Conservation (phyloP, 2,329 filamentous ascomycete genomes). For the Cryphonectria carpinicola region DNA sequence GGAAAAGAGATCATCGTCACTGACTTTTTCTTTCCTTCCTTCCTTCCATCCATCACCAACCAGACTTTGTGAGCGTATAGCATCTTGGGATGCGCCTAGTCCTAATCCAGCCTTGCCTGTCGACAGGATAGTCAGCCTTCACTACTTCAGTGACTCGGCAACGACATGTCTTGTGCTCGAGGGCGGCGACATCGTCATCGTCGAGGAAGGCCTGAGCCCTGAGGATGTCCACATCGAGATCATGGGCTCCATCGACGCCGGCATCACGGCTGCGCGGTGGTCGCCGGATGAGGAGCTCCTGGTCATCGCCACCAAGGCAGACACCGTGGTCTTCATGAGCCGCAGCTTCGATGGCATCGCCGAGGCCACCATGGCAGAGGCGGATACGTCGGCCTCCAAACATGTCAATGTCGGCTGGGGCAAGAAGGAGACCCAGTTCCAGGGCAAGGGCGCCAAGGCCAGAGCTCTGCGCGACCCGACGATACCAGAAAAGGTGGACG, state of each 20-base stretch:
- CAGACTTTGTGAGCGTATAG: conserved; percentile 54
- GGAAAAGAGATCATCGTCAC: background rate
- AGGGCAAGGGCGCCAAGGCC: conserved; percentile 85
- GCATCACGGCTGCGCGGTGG: conserved; percentile 88
- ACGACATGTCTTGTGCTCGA: conserved; percentile 83
- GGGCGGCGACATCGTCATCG: conserved; percentile 87
- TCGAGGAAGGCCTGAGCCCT: conserved; percentile 63
- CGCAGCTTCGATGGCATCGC: conserved; percentile 83
- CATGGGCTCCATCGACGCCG: conserved; percentile 89
- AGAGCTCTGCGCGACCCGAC: conserved; percentile 89
- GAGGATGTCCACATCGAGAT: conserved; percentile 88
- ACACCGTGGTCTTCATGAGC: conserved; percentile 90
- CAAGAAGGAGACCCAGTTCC: conserved; percentile 97
- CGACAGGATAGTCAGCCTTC: conserved; percentile 78
- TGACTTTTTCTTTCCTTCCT: background rate
- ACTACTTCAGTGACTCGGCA: conserved; percentile 81
- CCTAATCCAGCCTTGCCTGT: conserved; percentile 74
- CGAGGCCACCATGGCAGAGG: conserved; percentile 70
- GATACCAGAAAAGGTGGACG: conserved; percentile 88
- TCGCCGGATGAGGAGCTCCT: conserved; percentile 94
- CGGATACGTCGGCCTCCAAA: conserved; percentile 84
- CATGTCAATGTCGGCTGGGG: conserved; percentile 98
- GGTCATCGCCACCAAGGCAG: conserved; percentile 76
- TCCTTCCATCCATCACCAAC: background rate
- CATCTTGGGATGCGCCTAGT: conserved; percentile 87